Evolutionary conservation across 257 asterid species (phyloP), one percentile per base, ranked within the genome.

Genomic region (Fraxinus americana): DNA sequence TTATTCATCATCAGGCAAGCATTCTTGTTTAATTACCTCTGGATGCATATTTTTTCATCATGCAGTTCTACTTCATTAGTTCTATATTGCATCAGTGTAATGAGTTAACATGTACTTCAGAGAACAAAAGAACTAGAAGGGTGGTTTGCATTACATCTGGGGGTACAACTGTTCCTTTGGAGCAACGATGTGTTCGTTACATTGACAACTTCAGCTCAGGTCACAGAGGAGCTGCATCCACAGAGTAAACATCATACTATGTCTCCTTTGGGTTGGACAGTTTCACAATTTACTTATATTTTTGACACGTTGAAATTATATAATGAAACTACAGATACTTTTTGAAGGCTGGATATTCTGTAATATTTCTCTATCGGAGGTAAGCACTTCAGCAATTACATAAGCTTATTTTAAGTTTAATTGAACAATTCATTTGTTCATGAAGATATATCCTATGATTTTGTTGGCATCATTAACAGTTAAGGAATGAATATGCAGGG

Each of bases 141-240:
- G 89, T 93, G 69, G 99, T 92, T 38, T 93, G 97, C 77, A 92
- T 95, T 82, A 93, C 99, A 81, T 91, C 98, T 75, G 99, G 99
- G 72, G 97, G 99, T 70, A 95, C 99, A 75, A 90, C 97, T 12
- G 99, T 95, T 82, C 99, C 99, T 79, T 85, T 95, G 85, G 99
- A 95, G 78, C 92, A 83, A 70, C 86, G 91, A n/a, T 91, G 96
- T 83, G 99, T 95, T 77, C 98, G 99, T 73, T 95, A 85, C 77
- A 93, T 95, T 66, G 98, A 95, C 87, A 95, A 95, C 81, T 95
- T 95, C 84, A 90, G 97, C 92, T 95, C 98, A 36, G 98, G 99
- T 77, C 96, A 91, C 74, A 85, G 98, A 87, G 99, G 97, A 88
- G 96, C 98, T 79, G 92, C 99, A 76, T 93, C 99, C 67, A 92